phyloP scores from a whole-genome alignment of 1,284 basidiomycete genomes.

The Fistulina hepatica region DNA sequence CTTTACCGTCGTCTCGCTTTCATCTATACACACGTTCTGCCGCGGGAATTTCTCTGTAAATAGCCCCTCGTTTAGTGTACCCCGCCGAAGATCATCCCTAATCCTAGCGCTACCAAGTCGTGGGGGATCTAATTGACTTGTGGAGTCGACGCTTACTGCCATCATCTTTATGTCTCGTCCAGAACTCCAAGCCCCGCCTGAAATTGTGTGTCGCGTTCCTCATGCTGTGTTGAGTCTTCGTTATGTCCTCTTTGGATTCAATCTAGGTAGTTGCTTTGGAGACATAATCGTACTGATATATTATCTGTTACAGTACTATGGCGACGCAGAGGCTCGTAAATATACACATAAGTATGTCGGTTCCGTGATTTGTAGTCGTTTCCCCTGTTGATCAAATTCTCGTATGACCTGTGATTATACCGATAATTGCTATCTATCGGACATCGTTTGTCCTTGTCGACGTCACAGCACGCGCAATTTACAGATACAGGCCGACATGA shows the following conservation, averaged over 20 bases:
- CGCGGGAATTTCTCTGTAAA: too few relatives aligned
- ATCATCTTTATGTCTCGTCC: slow-evolving; percentile 74
- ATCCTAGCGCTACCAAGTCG: too few relatives aligned
- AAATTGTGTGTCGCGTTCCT: slow-evolving; percentile 84
- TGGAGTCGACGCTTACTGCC: too few relatives aligned
- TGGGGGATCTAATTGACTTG: too few relatives aligned
- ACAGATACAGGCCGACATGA: slow-evolving; percentile 97
- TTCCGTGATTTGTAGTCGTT: slow-evolving; percentile 1
- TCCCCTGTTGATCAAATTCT: slow-evolving; percentile 1
- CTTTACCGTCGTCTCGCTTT: too few relatives aligned
- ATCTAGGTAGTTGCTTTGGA: not conserved
- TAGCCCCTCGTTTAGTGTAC: too few relatives aligned
- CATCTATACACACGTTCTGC: too few relatives aligned
- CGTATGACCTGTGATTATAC: not conserved
- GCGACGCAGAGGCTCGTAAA: slow-evolving; percentile 89
- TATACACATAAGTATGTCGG: slow-evolving; percentile 86
- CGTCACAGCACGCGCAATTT: slow-evolving; percentile 80
- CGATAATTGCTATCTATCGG: not conserved
- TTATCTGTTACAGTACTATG: slow-evolving; percentile 71
- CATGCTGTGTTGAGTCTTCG: too few relatives aligned
- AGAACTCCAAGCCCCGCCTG: slow-evolving; percentile 91
- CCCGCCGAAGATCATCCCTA: too few relatives aligned
- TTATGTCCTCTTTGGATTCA: slow-evolving; percentile 1
- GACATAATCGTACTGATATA: slow-evolving; percentile 10
- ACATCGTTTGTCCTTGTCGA: slow-evolving; percentile 2